Evolutionary conservation across 1,284 basidiomycete genomes (phyloP), one percentile per base, ranked within the genome.

Genomic region (Ceratobasidium sp.): DNA sequence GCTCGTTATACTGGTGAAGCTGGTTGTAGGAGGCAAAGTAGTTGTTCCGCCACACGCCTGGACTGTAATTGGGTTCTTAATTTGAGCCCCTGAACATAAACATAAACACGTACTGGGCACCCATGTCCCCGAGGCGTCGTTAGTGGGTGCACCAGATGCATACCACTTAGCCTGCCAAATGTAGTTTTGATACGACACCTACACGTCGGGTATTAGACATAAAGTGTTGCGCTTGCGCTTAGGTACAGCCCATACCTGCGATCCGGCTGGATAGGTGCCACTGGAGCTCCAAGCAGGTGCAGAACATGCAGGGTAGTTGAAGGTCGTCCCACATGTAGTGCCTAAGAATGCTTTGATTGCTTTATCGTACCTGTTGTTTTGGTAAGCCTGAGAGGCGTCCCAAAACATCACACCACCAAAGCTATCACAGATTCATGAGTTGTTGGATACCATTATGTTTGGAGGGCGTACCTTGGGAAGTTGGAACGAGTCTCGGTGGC

Each of bases 381-480:
- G 86, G 77, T 88, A 90, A 15, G 90, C 90, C 81, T 91, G 89
- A 54, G 89, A 91, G 50, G 86, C 87, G 80, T 91, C 91, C 90
- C 90, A 92, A 57, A 92, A 79, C 89, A 91, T 92, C 19, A 91
- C 71, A 33, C 90, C 90, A 19, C 91, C 90, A 76, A 91, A 92
- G 0, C 89, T 72, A 19, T 51, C 14, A 1, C n/a, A 19, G 17
- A 51, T 6, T 7, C n/a, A 24, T 19, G 27, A 41, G 47, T 53
- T 7, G 24, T n/a, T 4, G 33, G 17, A 45, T 45, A 29, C 19
- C 1, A 5, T 14, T 48, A 17, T 1, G 56, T 1, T 51, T n/a
- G 9, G 27, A 24, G 15, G 29, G 19, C 36, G 14, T 50, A 72
- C 69, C 69, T 72, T 1, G 90, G 89, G 83, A 91, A 92, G 69